Percentiles rank a stretch among this genome's conserved stretches.
Conservation (phyloP, 2,329 filamentous ascomycete genomes). For the Cryphonectria radicalis region DNA sequence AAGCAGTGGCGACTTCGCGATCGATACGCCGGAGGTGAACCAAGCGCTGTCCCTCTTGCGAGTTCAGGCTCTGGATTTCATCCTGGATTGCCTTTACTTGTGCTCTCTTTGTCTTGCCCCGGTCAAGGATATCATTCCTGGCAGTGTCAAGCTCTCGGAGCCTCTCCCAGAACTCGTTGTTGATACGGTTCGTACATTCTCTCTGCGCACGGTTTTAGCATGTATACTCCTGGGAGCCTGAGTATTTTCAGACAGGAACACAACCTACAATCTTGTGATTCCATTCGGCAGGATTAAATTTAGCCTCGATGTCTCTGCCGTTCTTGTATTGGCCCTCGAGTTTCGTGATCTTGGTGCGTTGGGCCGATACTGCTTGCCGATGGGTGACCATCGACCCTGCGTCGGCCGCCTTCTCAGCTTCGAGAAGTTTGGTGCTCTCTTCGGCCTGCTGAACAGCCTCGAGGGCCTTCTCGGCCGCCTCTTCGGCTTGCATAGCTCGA, state of each 20-base stretch:
- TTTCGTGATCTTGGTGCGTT: conserved; percentile 62
- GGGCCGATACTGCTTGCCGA: conserved; percentile 53
- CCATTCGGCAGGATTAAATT: conserved; percentile 70
- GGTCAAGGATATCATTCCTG: conserved; percentile 44
- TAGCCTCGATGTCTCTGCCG: conserved; percentile 53
- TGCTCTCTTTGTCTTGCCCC: conserved; percentile 47
- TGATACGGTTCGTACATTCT: conserved; percentile 24
- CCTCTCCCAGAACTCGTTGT: conserved; percentile 28
- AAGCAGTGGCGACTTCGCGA: conserved; percentile 69
- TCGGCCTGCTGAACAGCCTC: conserved; percentile 46
- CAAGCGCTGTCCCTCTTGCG: conserved; percentile 74
- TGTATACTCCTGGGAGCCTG: too few relatives aligned
- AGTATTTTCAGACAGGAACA: not conserved
- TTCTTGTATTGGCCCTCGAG: conserved; percentile 68
- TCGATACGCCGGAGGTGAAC: conserved; percentile 65
- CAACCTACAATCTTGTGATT: conserved; percentile 66
- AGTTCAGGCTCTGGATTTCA: conserved; percentile 67
- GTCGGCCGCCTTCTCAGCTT: conserved; percentile 58
- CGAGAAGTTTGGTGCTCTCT: conserved; percentile 48
- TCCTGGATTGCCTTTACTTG: conserved; percentile 46
- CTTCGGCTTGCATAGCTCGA: conserved; percentile 59
- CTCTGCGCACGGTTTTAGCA: conserved; percentile 22
- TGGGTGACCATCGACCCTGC: conserved; percentile 52
- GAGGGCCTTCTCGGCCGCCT: conserved; percentile 50
- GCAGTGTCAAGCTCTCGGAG: conserved; percentile 33